A percentile compares a stretch with the other conserved stretches of the same genome.
These are phyloP conservation scores for Diphasiastrum complanatum DNA, from an alignment of 83 land plant genomes.

Conservation along the genomic window DNA sequence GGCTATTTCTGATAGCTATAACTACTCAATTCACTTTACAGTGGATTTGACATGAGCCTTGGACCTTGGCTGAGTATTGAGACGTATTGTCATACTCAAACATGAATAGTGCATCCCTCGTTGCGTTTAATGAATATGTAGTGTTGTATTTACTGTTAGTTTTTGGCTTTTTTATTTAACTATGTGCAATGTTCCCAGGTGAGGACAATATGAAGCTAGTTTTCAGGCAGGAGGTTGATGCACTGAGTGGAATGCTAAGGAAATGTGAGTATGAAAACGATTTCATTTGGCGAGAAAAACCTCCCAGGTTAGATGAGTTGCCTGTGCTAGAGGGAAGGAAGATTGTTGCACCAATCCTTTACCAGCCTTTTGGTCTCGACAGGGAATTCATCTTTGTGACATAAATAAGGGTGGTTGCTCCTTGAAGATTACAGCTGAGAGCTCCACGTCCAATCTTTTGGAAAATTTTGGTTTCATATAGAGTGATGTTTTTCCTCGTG, in stretches of 20 bases:
- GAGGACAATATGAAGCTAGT: conserved; percentile 46
- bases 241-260: conserved; percentile 36
- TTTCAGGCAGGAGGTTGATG: conserved; percentile 43
- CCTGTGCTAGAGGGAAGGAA: conserved; percentile 50
- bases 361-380: conserved; percentile 44
- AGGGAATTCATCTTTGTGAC: conserved; percentile 42
- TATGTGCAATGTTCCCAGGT: conserved; percentile 22
- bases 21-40: neutral
- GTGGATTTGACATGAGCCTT: no score
- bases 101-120: no score
- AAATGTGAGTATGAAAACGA: conserved; percentile 63
- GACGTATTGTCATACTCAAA: no score
- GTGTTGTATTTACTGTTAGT: no score
- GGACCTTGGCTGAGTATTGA: no score
- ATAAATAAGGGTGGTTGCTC: neutral
- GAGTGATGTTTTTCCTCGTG: no score
- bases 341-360: conserved; percentile 42
- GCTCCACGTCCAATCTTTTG: no score
- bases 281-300: conserved; percentile 57
- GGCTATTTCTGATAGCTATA: no score
- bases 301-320: conserved; percentile 41
- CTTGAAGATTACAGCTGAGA: neutral
- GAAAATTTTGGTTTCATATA: no score
- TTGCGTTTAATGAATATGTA: no score
- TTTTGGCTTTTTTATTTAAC: no score